These are phyloP conservation scores for Rhodosporidiobolus sp. DNA, from an alignment of 768 basidiomycete genomes.

Conservation along the genomic window DNA sequence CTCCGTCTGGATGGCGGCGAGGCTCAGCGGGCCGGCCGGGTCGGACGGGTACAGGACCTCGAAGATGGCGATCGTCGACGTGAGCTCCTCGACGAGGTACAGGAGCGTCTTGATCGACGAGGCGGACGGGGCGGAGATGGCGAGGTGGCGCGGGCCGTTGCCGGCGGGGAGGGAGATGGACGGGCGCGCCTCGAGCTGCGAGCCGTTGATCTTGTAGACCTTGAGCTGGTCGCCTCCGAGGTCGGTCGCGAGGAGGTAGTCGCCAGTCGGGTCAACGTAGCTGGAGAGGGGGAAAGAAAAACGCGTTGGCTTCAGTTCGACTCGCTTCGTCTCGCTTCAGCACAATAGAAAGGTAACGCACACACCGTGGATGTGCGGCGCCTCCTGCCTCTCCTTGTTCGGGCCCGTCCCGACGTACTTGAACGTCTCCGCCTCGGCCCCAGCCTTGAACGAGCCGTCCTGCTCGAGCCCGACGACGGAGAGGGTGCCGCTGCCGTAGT, in stretches of 20 bases:
- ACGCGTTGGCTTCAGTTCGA: background rate
- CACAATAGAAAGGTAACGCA: background rate
- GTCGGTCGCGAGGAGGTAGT: conserved; percentile 28
- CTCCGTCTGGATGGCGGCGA: conserved; percentile 18
- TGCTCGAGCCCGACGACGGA: background rate
- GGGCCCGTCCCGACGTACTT: conserved; percentile 20
- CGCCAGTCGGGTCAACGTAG: conserved; percentile 31
- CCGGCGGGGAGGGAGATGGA: conserved; percentile 17
- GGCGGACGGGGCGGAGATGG: conserved; percentile 1
- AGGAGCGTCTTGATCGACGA: conserved; percentile 16
- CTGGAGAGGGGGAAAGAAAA: background rate
- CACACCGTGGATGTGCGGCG: conserved; percentile 33
- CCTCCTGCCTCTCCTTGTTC: conserved; percentile 31
- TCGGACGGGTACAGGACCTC: conserved; percentile 15
- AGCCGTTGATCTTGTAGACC: background rate
- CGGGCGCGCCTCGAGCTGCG: background rate
- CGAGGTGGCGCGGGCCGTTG: conserved; percentile 31
- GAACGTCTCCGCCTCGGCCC: conserved; percentile 1
- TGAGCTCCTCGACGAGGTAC: conserved; percentile 34
- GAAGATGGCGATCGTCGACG: conserved; percentile 24
- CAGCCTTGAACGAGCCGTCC: conserved; percentile 13
- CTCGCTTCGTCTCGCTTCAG: background rate
- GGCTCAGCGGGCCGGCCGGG: background rate
- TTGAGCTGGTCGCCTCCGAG: conserved; percentile 31
- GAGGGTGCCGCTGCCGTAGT: conserved; percentile 23